Evolutionary conservation across 2,329 filamentous ascomycete species (phyloP).

Genomic region (Pseudopyrenochaeta lycopersici): DNA sequence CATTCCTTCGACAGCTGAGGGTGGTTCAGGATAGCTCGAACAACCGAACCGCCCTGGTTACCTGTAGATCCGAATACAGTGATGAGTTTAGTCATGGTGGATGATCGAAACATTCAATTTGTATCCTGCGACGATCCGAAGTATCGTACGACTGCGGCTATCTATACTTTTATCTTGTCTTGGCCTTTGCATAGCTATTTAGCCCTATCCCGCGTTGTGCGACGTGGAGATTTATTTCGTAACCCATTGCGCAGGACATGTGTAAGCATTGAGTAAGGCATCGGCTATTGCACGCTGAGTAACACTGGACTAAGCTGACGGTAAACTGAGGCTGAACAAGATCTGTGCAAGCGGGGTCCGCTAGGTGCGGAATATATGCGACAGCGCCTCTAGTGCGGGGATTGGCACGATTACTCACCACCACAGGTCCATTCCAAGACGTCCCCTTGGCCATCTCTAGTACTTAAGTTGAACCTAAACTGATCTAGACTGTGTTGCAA

Average conservation of each 20-base stretch:
- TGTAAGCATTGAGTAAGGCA: neutral
- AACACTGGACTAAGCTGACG: neutral
- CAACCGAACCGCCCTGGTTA: slow-evolving; percentile 66
- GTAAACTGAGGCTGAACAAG: neutral
- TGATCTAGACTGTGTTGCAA: neutral
- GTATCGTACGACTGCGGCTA: neutral
- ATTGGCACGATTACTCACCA: slow-evolving; percentile 7
- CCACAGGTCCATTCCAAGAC: neutral
- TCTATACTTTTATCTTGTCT: neutral
- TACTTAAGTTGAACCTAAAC: neutral
- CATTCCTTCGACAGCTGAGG: slow-evolving; percentile 58
- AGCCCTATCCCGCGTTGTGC: neutral
- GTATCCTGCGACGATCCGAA: neutral
- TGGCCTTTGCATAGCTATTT: neutral
- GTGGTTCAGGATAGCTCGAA: slow-evolving; percentile 53
- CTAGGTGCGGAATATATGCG: neutral
- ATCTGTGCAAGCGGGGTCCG: too few species aligned
- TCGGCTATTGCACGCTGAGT: neutral
- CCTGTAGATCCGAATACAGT: slow-evolving; percentile 69
- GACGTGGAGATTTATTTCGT: neutral
- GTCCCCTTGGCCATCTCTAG: neutral
- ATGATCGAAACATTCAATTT: slow-evolving; percentile 1
- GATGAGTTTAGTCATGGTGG: slow-evolving; percentile 54
- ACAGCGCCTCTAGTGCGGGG: neutral
- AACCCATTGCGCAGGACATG: neutral